A percentile compares a stretch with the other conserved stretches of the same genome.
Evolutionary conservation across 2,329 filamentous ascomycete genomes (phyloP).

Genomic region (Diaporthe humulicola): DNA sequence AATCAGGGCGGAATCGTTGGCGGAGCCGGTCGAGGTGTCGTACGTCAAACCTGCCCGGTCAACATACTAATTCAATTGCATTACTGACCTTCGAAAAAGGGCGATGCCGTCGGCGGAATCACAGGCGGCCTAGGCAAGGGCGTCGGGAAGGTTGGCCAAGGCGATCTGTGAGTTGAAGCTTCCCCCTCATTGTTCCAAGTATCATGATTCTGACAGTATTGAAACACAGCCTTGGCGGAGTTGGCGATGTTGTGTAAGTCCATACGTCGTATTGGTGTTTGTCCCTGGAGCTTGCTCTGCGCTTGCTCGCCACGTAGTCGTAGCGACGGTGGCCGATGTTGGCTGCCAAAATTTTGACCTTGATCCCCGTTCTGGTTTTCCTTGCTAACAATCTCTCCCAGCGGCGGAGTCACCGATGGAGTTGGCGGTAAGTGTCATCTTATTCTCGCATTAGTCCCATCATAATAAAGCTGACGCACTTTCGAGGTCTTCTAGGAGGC

Average conservation of each 20-base stretch:
- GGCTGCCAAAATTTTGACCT: too few relatives aligned
- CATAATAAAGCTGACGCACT: slow-evolving; percentile 2
- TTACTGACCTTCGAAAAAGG: slow-evolving; percentile 4
- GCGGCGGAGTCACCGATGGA: slow-evolving; percentile 38
- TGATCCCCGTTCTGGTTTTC: rapidly evolving
- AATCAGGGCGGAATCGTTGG: slow-evolving; percentile 35
- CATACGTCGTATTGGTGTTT: background rate
- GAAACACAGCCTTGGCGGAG: slow-evolving; percentile 34
- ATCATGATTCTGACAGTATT: background rate
- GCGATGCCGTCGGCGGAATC: slow-evolving; percentile 37
- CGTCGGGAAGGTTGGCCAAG: slow-evolving; percentile 38
- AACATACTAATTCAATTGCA: too few relatives aligned
- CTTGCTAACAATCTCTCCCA: background rate
- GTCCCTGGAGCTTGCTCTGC: background rate
- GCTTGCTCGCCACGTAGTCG: too few relatives aligned
- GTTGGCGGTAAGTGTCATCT: slow-evolving; percentile 31
- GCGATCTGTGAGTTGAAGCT: slow-evolving; percentile 14
- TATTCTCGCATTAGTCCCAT: rapidly evolving
- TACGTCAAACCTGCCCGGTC: background rate
- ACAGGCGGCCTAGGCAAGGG: slow-evolving; percentile 39
- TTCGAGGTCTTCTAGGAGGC: slow-evolving; percentile 38
- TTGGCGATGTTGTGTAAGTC: slow-evolving; percentile 38
- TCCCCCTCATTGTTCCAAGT: rapidly evolving
- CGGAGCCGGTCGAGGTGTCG: slow-evolving; percentile 36
- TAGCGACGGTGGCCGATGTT: too few relatives aligned